Percentiles rank a stretch among this genome's conserved stretches.
phyloP scores from a whole-genome alignment of 2,329 filamentous ascomycete genomes.

The Thelonectria olida region DNA sequence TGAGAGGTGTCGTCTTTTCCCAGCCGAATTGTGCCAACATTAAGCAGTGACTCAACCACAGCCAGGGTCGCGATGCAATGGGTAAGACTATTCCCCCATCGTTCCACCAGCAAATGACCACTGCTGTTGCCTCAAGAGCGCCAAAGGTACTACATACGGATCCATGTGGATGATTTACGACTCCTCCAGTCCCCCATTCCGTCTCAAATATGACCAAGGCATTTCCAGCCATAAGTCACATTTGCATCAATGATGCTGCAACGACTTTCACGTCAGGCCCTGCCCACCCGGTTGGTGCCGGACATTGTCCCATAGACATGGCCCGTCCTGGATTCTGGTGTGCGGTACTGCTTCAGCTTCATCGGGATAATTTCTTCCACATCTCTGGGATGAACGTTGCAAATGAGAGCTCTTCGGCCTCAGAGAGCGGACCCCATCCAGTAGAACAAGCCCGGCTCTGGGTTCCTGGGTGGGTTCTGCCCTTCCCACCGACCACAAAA shows the following conservation, averaged over 20 bases:
- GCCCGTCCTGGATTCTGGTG: not conserved
- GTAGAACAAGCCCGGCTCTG: no score
- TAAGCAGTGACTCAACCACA: conserved; percentile 25
- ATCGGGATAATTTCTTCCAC: not conserved
- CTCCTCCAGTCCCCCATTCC: conserved; percentile 24
- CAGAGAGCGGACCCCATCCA: not conserved
- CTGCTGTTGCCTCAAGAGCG: conserved; percentile 25
- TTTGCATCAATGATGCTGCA: conserved; percentile 2
- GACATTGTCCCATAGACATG: not conserved
- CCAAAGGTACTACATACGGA: conserved; percentile 47
- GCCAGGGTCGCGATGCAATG: conserved; percentile 24
- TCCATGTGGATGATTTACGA: conserved; percentile 50
- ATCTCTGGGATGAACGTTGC: not conserved
- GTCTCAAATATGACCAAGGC: conserved; percentile 15
- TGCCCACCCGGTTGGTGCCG: not conserved
- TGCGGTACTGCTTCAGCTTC: not conserved
- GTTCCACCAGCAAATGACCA: conserved; percentile 30
- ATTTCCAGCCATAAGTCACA: not conserved
- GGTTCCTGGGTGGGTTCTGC: not conserved
- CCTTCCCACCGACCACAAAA: not conserved
- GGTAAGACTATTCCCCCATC: conserved; percentile 35
- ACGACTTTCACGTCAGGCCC: not conserved
- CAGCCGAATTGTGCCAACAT: conserved; percentile 24
- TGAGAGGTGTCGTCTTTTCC: conserved; percentile 14
- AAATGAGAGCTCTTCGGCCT: not conserved